phyloP scores from a whole-genome alignment of 192 early-diverging fungal species.

The Chytriomyces sp. region DNA sequence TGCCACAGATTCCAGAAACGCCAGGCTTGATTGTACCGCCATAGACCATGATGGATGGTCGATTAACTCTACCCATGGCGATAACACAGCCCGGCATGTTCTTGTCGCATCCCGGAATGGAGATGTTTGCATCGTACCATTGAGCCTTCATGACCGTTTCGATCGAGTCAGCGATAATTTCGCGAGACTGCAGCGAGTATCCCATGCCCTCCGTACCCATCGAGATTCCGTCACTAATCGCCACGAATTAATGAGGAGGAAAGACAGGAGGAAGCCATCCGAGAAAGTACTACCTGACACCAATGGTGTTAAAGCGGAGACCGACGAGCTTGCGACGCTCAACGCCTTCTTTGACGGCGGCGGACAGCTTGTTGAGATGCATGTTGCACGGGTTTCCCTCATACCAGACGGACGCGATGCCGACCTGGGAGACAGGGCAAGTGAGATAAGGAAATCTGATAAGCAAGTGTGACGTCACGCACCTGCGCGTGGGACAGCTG shows the following conservation, averaged over 20 bases:
- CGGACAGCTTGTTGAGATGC: conserved; percentile 90
- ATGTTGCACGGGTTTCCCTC: conserved; percentile 99
- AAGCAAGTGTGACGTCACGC: neutral
- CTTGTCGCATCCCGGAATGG: conserved; percentile 82
- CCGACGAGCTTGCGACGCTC: conserved; percentile 85
- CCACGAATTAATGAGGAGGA: too few species aligned
- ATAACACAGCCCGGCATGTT: conserved; percentile 99
- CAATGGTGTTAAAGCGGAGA: conserved; percentile 97
- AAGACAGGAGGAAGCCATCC: too few species aligned
- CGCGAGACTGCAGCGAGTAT: conserved; percentile 94
- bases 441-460: too few species aligned
- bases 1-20: conserved; percentile 30
- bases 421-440: conserved; percentile 58
- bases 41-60: conserved; percentile 97
- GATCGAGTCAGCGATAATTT: conserved; percentile 98
- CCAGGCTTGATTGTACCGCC: conserved; percentile 94
- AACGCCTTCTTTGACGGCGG: conserved; percentile 91
- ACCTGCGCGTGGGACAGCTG: conserved; percentile 84
- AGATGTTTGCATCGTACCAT: conserved; percentile 99
- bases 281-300: too few species aligned
- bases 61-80: conserved; percentile 94
- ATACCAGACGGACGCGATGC: conserved; percentile 94
- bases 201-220: conserved; percentile 98
- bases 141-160: conserved; percentile 98
- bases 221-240: conserved; percentile 82